phyloP scores from a whole-genome alignment of 495 filamentous ascomycete species.

The Daldinia childiae region DNA sequence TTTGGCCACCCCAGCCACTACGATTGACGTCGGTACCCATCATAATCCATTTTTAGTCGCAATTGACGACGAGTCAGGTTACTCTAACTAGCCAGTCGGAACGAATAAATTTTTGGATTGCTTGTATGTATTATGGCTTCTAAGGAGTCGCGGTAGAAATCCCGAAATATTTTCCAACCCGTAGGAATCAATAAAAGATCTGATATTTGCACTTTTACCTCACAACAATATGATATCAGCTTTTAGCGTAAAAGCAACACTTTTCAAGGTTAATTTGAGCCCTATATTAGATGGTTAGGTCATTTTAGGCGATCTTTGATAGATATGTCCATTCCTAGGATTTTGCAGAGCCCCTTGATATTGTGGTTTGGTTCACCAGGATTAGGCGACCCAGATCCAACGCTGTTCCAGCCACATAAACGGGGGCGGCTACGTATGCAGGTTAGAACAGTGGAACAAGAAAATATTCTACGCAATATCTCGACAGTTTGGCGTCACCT shows the following conservation, averaged over 20 bases:
- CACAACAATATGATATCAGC: not conserved
- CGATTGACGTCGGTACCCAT: slow-evolving; percentile 7
- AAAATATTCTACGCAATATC: slow-evolving; percentile 14
- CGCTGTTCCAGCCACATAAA: not conserved
- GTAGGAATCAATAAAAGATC: not conserved
- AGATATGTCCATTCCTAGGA: slow-evolving; percentile 9
- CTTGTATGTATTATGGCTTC: not conserved
- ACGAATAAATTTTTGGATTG: not conserved
- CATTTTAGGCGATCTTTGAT: not conserved
- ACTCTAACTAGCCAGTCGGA: not conserved
- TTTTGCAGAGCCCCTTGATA: slow-evolving; percentile 21
- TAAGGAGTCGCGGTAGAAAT: not conserved
- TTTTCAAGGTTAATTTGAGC: not conserved
- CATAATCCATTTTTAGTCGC: not conserved
- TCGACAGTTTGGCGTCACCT: slow-evolving; percentile 17
- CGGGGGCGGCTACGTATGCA: not conserved
- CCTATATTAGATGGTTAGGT: not conserved
- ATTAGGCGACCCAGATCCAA: slow-evolving; percentile 24
- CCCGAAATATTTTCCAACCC: not conserved
- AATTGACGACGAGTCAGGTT: not conserved
- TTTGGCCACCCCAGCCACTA: slow-evolving; percentile 17
- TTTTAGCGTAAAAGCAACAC: not conserved
- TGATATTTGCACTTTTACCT: not conserved
- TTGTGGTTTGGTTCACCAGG: slow-evolving; percentile 20
- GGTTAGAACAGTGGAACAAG: not conserved